phyloP scores from a whole-genome alignment of 371 early-diverging fungal species.

The Chytridiales sp. region DNA sequence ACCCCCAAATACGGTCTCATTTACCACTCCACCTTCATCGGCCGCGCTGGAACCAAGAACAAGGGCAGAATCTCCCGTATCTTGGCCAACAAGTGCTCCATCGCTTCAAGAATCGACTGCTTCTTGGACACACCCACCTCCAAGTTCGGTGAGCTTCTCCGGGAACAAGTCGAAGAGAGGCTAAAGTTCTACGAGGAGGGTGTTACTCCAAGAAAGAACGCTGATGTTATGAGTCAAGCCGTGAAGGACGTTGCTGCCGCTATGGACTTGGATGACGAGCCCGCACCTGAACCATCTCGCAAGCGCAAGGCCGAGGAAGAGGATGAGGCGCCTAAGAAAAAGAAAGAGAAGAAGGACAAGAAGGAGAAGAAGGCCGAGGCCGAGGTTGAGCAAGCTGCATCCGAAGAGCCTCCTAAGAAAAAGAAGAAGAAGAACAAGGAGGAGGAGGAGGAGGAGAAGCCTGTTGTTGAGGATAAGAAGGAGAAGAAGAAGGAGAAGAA shows the following conservation, averaged over 20 bases:
- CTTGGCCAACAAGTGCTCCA: constrained; percentile 97
- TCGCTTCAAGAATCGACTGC: constrained; percentile 98
- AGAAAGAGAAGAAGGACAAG: constrained; percentile 17
- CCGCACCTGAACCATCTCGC: constrained; percentile 26
- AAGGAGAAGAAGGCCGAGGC: constrained; percentile 30
- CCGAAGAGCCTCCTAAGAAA: constrained; percentile 21
- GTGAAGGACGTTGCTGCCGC: constrained; percentile 66
- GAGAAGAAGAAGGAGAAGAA: constrained; percentile 30
- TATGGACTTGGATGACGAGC: constrained; percentile 54
- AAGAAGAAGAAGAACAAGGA: constrained; percentile 41
- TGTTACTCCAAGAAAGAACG: constrained; percentile 84
- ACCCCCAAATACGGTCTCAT: constrained; percentile 99
- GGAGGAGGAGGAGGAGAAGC: constrained; percentile 20
- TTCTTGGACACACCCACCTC: constrained; percentile 85
- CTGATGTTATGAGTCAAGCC: constrained; percentile 91
- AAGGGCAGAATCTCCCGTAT: constrained; percentile 98
- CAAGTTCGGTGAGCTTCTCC: constrained; percentile 95
- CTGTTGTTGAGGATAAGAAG: no score
- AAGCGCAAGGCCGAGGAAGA: constrained; percentile 42
- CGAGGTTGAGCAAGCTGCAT: constrained; percentile 33
- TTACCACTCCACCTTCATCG: constrained; percentile 95
- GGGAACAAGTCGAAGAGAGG: constrained; percentile 94
- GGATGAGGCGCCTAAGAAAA: constrained; percentile 18
- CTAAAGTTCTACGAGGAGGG: constrained; percentile 91
- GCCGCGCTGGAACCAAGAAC: constrained; percentile 92